Evolutionary conservation across 495 filamentous ascomycete genomes (phyloP), one percentile per base, ranked within the genome.

Genomic region (Penicillium samsonianum): DNA sequence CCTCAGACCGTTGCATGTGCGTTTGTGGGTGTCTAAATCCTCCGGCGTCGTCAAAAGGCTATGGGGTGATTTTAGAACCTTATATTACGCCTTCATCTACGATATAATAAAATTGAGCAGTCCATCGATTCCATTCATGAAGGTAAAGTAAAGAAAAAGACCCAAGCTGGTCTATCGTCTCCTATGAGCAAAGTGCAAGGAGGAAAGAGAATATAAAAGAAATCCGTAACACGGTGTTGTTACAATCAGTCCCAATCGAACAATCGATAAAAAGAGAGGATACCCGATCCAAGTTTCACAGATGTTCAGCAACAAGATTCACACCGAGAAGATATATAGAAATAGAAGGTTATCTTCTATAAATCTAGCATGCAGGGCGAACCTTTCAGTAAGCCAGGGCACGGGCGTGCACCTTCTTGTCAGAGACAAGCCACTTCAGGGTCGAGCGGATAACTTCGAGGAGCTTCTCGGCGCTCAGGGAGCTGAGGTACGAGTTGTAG

Each of bases 351-450:
- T 5, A 56, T 55, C 49, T 14, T 23, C 37, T 67, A 41, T 51
- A 52, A 48, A 44, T 50, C 57, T 47, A 58, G 17, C 31, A 14
- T 14, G 42, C 44, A 10, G 8, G 12, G 37, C 6, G 38, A 16
- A 17, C 30, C 41, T 40, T 63, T 60, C 72, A 73, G 30, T 59
- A 44, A 35, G 67, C 58, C 33, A 71, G 55, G 38, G 68, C 69
- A 57, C 73, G 73, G 25, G 73, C 65, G 58, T 77, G 73, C 22
- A 55, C 53, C 62, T 64, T 63, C 64, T 75, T 70, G 51, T 73
- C 64, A 33, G 65, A 67, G 63, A 74, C 66, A 40, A 77, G 59
- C 73, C 73, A 77, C 55, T 64, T 67, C 42, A 73, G 40, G 25
- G 73, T 77, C 55, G 70, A 53, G 40, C 65, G 68, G 46, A 77